phyloP scores from a whole-genome alignment of 495 filamentous ascomycete species.

The Penicillium coprophilum region DNA sequence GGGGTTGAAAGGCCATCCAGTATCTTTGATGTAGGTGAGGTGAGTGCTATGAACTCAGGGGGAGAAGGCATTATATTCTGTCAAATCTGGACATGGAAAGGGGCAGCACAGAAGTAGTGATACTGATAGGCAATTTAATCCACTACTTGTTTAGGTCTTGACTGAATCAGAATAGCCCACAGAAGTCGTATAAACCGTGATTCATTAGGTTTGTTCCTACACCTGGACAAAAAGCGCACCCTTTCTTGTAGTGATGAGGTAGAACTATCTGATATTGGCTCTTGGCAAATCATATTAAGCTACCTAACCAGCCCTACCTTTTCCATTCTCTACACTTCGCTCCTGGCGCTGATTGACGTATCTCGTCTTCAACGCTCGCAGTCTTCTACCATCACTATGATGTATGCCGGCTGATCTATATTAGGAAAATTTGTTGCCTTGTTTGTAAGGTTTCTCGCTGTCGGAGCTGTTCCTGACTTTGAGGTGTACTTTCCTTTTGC shows the following conservation, averaged over 20 bases:
- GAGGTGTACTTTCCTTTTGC: not conserved
- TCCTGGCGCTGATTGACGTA: not conserved
- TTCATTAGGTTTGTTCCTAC: too few relatives aligned
- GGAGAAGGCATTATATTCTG: too few relatives aligned
- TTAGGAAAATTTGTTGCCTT: not conserved
- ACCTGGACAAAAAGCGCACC: not conserved
- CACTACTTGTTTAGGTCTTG: too few relatives aligned
- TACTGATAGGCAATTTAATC: too few relatives aligned
- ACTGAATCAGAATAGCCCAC: too few relatives aligned
- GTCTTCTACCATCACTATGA: slow-evolving; percentile 2
- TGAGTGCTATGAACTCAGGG: too few relatives aligned
- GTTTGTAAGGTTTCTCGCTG: not conserved
- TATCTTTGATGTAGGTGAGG: too few relatives aligned
- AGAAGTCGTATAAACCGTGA: not conserved
- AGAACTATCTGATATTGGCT: too few relatives aligned
- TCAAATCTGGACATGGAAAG: too few relatives aligned
- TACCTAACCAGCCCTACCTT: too few relatives aligned
- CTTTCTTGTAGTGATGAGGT: not conserved
- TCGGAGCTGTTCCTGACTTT: not conserved
- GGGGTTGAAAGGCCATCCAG: too few relatives aligned
- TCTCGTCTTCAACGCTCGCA: not conserved
- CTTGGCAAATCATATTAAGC: not conserved
- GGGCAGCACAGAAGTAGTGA: too few relatives aligned
- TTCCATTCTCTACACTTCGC: not conserved
- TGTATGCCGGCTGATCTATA: not conserved